These are phyloP conservation scores for Zygnema cylindricum DNA, from an alignment of 139 green algal species.

Conservation along the genomic window DNA sequence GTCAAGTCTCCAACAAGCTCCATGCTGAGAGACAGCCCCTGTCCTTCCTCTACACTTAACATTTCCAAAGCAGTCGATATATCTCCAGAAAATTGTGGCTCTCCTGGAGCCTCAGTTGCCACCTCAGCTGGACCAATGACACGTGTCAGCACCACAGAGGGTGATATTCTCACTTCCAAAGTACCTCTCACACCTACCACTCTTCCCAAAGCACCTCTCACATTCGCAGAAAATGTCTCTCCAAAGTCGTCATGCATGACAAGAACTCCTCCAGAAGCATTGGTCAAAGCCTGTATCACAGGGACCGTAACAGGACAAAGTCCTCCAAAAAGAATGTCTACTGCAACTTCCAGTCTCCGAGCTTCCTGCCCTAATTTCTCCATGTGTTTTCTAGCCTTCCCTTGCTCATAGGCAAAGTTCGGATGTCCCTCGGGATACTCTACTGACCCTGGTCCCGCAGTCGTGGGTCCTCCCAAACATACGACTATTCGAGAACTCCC, in stretches of 20 bases:
- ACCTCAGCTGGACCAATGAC: slow-evolving; percentile 58
- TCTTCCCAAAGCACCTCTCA: slow-evolving; percentile 48
- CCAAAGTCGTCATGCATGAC: slow-evolving; percentile 64
- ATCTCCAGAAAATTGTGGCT: slow-evolving; percentile 54
- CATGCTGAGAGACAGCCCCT: slow-evolving; percentile 47
- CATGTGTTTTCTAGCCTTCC: slow-evolving; percentile 43
- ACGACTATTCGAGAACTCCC: slow-evolving; percentile 54
- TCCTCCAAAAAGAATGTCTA: slow-evolving; percentile 66
- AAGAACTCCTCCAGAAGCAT: slow-evolving; percentile 58
- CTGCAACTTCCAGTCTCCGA: slow-evolving; percentile 42
- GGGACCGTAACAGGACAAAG: slow-evolving; percentile 55
- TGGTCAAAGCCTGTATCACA: slow-evolving; percentile 52
- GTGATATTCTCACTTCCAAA: slow-evolving; percentile 62
- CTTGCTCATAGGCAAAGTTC: slow-evolving; percentile 31
- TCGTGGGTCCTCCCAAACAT: slow-evolving; percentile 45
- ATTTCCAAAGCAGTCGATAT: slow-evolving; percentile 20
- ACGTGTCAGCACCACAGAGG: slow-evolving; percentile 51
- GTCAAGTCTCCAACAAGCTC: slow-evolving; percentile 54
- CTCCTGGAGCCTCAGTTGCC: neutral
- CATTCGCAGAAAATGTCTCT: slow-evolving; percentile 37
- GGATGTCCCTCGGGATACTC: neutral
- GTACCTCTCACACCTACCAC: slow-evolving; percentile 41
- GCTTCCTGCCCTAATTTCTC: slow-evolving; percentile 42
- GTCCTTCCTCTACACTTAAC: slow-evolving; percentile 58
- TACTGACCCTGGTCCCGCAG: slow-evolving; percentile 50